Evolutionary conservation across 208 protist genomes (phyloP).

Genomic region (Novymonas esmeraldas): DNA sequence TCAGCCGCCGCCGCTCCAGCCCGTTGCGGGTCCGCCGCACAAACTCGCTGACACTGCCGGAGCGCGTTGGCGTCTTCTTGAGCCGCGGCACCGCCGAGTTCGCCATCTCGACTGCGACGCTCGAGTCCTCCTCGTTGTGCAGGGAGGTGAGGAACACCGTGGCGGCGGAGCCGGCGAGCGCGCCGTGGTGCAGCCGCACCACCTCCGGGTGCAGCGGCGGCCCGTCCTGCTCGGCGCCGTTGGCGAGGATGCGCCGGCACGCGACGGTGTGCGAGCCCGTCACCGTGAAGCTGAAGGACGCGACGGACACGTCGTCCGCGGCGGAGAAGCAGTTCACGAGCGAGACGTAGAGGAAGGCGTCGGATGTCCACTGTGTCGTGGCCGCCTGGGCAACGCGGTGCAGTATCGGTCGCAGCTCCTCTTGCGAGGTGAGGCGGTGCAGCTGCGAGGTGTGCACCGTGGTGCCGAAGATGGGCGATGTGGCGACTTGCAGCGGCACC

Average conservation of each 20-base stretch:
- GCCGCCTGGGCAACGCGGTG: conserved; percentile 15
- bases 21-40: conserved; percentile 20
- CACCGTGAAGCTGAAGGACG: conserved; percentile 39
- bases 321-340: conserved; percentile 30
- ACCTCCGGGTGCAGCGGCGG: conserved; percentile 9
- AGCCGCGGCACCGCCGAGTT: conserved; percentile 1
- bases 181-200: conserved; percentile 13
- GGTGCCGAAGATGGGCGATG: conserved; percentile 43
- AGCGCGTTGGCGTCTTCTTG: conserved; percentile 23
- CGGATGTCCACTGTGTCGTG: conserved; percentile 5
- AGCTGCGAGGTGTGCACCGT: conserved; percentile 23
- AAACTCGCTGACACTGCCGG: conserved; percentile 37
- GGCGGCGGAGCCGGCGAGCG: conserved; percentile 20
- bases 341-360: conserved; percentile 33
- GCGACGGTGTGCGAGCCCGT: conserved; percentile 34
- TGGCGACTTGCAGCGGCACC: conserved; percentile 25
- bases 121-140: conserved; percentile 23
- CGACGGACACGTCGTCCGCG: conserved; percentile 32
- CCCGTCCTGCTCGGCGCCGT: background rate
- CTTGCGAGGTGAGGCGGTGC: conserved; percentile 17
- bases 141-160: conserved; percentile 32
- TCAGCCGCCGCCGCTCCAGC: conserved; percentile 22
- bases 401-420: conserved; percentile 22
- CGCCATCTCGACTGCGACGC: conserved; percentile 12
- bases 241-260: conserved; percentile 15